Evolutionary conservation across 2,329 filamentous ascomycete species (phyloP).

Genomic region (Basipetospora chlamydospora): DNA sequence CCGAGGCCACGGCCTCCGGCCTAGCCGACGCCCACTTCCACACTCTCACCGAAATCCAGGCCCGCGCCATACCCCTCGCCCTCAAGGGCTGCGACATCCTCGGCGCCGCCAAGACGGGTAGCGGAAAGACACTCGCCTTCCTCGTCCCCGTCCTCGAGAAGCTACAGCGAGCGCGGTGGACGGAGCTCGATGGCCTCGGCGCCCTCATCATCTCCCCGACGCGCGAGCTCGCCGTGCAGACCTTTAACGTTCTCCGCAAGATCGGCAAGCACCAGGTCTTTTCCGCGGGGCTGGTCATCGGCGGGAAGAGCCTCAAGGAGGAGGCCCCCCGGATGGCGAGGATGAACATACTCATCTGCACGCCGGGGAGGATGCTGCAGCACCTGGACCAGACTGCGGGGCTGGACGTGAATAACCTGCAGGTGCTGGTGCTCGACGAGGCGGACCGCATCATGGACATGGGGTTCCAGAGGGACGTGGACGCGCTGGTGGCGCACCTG

Average conservation of each 20-base stretch:
- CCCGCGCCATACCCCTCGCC: slow-evolving; percentile 73
- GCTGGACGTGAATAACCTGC: slow-evolving; percentile 79
- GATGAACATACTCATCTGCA: slow-evolving; percentile 97
- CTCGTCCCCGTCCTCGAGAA: slow-evolving; percentile 85
- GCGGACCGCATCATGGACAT: slow-evolving; percentile 96
- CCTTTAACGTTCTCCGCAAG: slow-evolving; percentile 86
- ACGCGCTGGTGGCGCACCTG: slow-evolving; percentile 85
- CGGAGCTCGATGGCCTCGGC: slow-evolving; percentile 79
- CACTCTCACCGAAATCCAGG: slow-evolving; percentile 80
- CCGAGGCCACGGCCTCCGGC: slow-evolving; percentile 61
- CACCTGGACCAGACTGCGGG: slow-evolving; percentile 88
- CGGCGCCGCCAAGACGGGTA: slow-evolving; percentile 88
- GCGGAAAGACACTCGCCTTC: slow-evolving; percentile 90
- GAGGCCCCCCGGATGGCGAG: slow-evolving; percentile 69
- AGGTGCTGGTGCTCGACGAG: slow-evolving; percentile 88
- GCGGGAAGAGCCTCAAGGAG: slow-evolving; percentile 79
- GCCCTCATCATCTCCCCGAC: slow-evolving; percentile 90
- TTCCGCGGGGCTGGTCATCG: slow-evolving; percentile 85
- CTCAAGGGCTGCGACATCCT: slow-evolving; percentile 80
- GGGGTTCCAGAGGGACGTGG: slow-evolving; percentile 83
- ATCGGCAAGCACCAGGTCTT: slow-evolving; percentile 81
- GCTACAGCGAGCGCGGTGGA: slow-evolving; percentile 77
- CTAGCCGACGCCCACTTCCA: slow-evolving; percentile 81
- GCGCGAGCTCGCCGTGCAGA: slow-evolving; percentile 88
- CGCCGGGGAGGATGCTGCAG: slow-evolving; percentile 86